Evolutionary conservation across 2,329 filamentous ascomycete genomes (phyloP).

Genomic region (Botrytis pseudocinerea): DNA sequence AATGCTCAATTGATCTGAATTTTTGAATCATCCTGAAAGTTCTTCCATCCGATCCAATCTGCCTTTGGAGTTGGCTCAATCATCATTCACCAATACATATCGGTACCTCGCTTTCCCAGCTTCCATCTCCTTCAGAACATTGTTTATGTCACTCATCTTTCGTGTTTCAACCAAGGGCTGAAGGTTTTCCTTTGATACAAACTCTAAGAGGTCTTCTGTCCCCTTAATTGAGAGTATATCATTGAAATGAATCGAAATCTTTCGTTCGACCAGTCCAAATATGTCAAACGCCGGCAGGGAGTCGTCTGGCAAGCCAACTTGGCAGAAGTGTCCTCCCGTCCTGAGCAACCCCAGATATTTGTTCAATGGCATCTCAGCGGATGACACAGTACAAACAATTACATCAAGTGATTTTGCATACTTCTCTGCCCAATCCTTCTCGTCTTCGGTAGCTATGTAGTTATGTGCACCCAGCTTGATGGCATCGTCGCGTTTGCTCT

Average conservation of each 20-base stretch:
- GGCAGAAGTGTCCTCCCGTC: slow-evolving; percentile 60
- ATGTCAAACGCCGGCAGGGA: slow-evolving; percentile 54
- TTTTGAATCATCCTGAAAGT: neutral
- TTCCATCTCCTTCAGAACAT: slow-evolving; percentile 58
- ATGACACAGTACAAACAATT: slow-evolving; percentile 59
- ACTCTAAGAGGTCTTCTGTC: slow-evolving; percentile 60
- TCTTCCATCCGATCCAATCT: neutral
- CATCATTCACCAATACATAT: slow-evolving; percentile 50
- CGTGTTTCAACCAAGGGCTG: slow-evolving; percentile 58
- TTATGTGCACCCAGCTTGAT: slow-evolving; percentile 60
- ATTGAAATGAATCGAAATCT: slow-evolving; percentile 49
- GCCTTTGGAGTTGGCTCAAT: slow-evolving; percentile 25
- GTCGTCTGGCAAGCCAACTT: slow-evolving; percentile 66
- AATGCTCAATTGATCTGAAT: neutral
- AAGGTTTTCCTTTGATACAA: slow-evolving; percentile 59
- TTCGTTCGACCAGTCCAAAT: slow-evolving; percentile 58
- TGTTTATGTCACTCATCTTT: slow-evolving; percentile 58
- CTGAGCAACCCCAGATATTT: slow-evolving; percentile 62
- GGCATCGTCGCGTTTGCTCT: slow-evolving; percentile 59
- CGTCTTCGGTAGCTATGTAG: slow-evolving; percentile 53
- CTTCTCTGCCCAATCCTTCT: slow-evolving; percentile 60
- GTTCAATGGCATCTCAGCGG: slow-evolving; percentile 60
- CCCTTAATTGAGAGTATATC: slow-evolving; percentile 47
- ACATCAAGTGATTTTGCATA: slow-evolving; percentile 56
- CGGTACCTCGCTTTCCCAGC: slow-evolving; percentile 54